phyloP scores from a whole-genome alignment of 805 yeast species.

The Candida quercuum region DNA sequence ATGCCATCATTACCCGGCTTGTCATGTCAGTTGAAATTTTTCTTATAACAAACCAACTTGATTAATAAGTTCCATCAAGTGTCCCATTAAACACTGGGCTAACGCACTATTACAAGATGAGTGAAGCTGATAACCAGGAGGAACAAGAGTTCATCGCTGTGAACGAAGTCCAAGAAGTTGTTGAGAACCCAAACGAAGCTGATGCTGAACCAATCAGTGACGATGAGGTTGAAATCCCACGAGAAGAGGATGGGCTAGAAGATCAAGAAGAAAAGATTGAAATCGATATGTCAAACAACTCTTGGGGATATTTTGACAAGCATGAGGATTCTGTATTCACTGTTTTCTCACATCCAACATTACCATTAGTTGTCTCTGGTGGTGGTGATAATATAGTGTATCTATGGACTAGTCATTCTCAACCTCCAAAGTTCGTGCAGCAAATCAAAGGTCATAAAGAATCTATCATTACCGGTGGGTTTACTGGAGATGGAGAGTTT shows the following conservation, averaged over 20 bases:
- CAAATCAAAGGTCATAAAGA: slow-evolving; percentile 80
- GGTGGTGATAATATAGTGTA: slow-evolving; percentile 92
- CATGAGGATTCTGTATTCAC: slow-evolving; percentile 86
- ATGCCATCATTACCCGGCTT: too few species aligned
- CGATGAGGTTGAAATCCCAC: slow-evolving; percentile 31
- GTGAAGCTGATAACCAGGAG: neutral
- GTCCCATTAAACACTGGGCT: too few species aligned
- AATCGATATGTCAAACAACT: slow-evolving; percentile 85
- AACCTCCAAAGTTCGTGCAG: slow-evolving; percentile 76
- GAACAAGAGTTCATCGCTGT: slow-evolving; percentile 32
- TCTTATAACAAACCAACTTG: too few species aligned
- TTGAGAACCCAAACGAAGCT: slow-evolving; percentile 20
- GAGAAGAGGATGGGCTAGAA: slow-evolving; percentile 21
- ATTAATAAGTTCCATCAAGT: too few species aligned
- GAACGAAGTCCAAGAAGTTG: slow-evolving; percentile 40
- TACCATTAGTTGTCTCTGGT: slow-evolving; percentile 87
- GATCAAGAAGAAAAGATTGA: slow-evolving; percentile 50
- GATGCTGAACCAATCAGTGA: slow-evolving; percentile 26
- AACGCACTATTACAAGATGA: too few species aligned
- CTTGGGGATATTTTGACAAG: slow-evolving; percentile 81
- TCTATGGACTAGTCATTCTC: slow-evolving; percentile 87
- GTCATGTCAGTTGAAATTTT: too few species aligned
- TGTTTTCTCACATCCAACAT: slow-evolving; percentile 74
- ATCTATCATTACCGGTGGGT: slow-evolving; percentile 79
- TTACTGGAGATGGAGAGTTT: slow-evolving; percentile 76